Base-by-base conservation (phyloP, 2,329 filamentous ascomycete species). In the Fusarium neocosmosporiellum region DNA sequence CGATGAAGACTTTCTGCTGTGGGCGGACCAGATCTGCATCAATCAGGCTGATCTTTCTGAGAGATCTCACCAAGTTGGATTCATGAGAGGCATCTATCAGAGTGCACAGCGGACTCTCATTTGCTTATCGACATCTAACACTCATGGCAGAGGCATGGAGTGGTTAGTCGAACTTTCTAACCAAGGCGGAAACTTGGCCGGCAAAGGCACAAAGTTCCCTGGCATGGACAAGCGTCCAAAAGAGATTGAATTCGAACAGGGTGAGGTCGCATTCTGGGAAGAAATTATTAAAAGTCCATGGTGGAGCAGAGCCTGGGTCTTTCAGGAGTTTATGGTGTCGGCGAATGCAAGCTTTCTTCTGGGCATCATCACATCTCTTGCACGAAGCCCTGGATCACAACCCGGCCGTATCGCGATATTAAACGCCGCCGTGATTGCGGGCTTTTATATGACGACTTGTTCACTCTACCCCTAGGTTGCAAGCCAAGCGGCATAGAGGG, bases 1-100 rank as follows among this genome's bases (percentile, higher is more conserved):
- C 1, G 9, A 37, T 5, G 1, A 16, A 2, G 50, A 59, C 3
- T 13, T 70, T 0, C 10, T 70, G 1, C 18, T 70, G 1, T 70
- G 68, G 68, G 58, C 48, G 0, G 68, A 70, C 24, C 68, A 70
- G 7, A 37, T 70, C 3, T 70, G 68, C 4, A 70, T 70, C 22
- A 66, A 70, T 2, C 68, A 70, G 13, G 20, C 20, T 0, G 37
- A 70, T 27, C 37, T 70, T 0, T 7, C 27, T 0, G 68, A 70
- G 11, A 48, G 68, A 31, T 70, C 66, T 1, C 68, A 70, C 5
- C 68, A 70, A 14, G 68, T 70, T 2, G 39, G 68, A 0, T 70
- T 70, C 3, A 70, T 70, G 68, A 66, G 37, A 1, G 33, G 66
- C 0, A 66, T 70, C 0, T 70, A 70, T 1, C 5, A 34, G 3